Evolutionary conservation across 2,329 filamentous ascomycete genomes (phyloP), one percentile per base, ranked within the genome.

Genomic region (Pseudovirgaria hyperparasitica): DNA sequence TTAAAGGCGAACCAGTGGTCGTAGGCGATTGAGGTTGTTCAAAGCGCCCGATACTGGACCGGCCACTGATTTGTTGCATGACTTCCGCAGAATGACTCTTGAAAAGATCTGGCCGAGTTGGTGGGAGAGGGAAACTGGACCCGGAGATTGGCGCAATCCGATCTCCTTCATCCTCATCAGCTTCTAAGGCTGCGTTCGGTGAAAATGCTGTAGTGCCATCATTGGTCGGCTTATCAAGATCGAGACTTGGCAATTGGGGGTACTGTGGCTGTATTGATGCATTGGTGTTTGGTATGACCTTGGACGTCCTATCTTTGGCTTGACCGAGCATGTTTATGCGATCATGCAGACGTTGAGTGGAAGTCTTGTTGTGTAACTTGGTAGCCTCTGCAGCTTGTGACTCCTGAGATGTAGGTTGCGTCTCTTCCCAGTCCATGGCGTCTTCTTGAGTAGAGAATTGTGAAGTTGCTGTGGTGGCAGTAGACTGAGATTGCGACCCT

Each of bases 291-390:
- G 39, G 62, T 47, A 28, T 61, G 59, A 42, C 33, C 49, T 53
- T 7, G 46, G 48, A 25, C 39, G 44, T 27, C 47, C 50, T 24
- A 45, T 63, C 48, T 44, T 58, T 50, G 33, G 67, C 57, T 53
- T 75, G 63, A 19, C 68, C 69, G 20, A 79, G 63, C 64, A 76
- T 70, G 35, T 76, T 92, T 42, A 98, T 96, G 42, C 86, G 84
- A 43, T 96, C 87, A 38, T 93, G 85, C 10, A 98, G 63, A 22
- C 82, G 69, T 51, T 96, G 86, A 0, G 90, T 93, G n/a, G 90
- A 92, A 0, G 84, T 86, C 50, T 92, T 92, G 54, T 75, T 84
- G 45, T 87, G 77, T 2, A 67, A 53, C 39, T 65, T 69, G 5
- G 67, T 64, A 16, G 63, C 62, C 22, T 66, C 66, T 2, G 60